A percentile compares a stretch with the other conserved stretches of the same genome.
phyloP scores from a whole-genome alignment of 768 basidiomycete genomes.

The Agaricus subrufescens region DNA sequence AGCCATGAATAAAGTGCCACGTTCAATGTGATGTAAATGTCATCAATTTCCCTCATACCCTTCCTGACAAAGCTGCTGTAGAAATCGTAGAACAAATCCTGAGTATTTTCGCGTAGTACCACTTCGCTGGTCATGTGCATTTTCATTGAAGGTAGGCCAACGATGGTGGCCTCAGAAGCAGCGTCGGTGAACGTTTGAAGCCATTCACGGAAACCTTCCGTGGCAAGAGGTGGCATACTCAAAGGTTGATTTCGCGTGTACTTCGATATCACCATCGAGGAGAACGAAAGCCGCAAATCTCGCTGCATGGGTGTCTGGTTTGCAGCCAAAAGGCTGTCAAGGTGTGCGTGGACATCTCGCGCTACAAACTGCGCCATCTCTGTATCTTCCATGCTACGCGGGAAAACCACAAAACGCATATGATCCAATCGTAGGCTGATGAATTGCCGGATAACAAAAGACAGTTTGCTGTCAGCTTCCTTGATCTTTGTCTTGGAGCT shows the following conservation, averaged over 20 bases:
- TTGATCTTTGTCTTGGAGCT: conserved; percentile 70
- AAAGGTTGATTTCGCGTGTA: conserved; percentile 56
- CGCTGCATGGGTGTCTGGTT: conserved; percentile 48
- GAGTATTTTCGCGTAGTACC: conserved; percentile 30
- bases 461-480: conserved; percentile 56
- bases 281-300: conserved; percentile 68
- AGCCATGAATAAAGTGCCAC: conserved; percentile 81
- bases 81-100: conserved; percentile 62
- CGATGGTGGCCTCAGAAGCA: conserved; percentile 68
- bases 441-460: conserved; percentile 63
- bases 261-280: conserved; percentile 72
- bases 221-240: conserved; percentile 22
- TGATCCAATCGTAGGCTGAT: conserved; percentile 66
- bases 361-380: conserved; percentile 77
- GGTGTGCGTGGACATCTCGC: conserved; percentile 60
- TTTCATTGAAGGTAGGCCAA: conserved; percentile 76
- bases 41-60: conserved; percentile 54
- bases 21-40: conserved; percentile 84
- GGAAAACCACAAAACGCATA: conserved; percentile 71
- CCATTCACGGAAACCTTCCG: conserved; percentile 49
- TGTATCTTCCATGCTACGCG: conserved; percentile 70
- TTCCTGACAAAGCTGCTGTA: conserved; percentile 61
- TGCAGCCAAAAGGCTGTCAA: conserved; percentile 58
- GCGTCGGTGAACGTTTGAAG: conserved; percentile 54
- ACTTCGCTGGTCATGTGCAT: conserved; percentile 80